Base-by-base conservation (phyloP, 257 asterid species). In the Verbascum thapsus region DNA sequence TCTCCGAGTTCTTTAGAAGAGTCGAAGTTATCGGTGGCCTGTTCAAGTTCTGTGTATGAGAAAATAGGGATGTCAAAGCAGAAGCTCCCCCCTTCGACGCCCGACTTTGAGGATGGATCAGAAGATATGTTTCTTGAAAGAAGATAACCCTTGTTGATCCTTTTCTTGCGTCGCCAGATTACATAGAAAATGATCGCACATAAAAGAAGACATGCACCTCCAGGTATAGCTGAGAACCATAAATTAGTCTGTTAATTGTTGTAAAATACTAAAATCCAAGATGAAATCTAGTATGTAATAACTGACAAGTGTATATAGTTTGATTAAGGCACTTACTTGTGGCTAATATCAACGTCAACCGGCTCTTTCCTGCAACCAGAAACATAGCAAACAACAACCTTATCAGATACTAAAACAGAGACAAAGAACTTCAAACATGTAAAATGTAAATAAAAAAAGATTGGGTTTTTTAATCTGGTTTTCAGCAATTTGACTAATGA, bases 1-100 rank as follows among this genome's bases (percentile, higher is more conserved):
- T 81, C 83, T 34, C 91, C 91, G 37, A 84, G 79, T 65, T 81
- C 87, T n/a, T 67, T 76, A 17, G 85, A 57, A 56, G 76, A 61
- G 54, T 84, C 79, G 47, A 81, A 84, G 39, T 64, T 76, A 18
- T 71, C 58, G 1, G 85, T 81, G 57, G 79, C 83, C 58, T 74
- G 74, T 73, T 65, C 70, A 30, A 84, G 91, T 44, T 84, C 84
- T 10, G 66, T 8, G 54, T 81, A 81, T 44, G 87, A 74, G 77
- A 78, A 78, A 42, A 84, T 55, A 11, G 78, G 79, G 40, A 83
- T 52, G 20, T 80, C 83, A 61, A 62, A 70, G 52, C 40, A 67
- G 19, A 43, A 60, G 51, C 68, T 77, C 7, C 63, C 72, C 12
- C 44, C 66, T 47, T 77, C 78, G 22, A 58, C 17, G 41, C 72